Evolutionary conservation across 2,329 filamentous ascomycete species (phyloP), one percentile per base, ranked within the genome.

Genomic region (Phialophora chinensis): DNA sequence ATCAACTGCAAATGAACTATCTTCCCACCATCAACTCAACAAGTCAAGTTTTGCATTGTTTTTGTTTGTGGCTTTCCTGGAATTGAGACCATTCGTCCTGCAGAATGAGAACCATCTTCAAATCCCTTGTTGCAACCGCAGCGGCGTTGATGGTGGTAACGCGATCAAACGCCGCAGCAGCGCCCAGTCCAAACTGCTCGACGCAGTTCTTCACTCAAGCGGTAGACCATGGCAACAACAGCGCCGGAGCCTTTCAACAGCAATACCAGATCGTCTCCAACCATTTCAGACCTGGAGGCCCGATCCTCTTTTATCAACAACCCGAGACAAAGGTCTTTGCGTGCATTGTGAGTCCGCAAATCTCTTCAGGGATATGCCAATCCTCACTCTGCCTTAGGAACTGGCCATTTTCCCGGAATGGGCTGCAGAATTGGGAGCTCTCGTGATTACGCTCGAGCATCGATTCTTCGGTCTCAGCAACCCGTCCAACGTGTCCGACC

Each of bases 401-500:
- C 20, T 11, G 14, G 27, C 31, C 11, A 62, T 66, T 23, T 47
- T 62, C 10, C 52, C 52, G 4, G 53, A 58, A n/a, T 66, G 63
- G 59, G 63, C 63, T 3, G 25, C 59, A 14, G 38, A 62, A 14
- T 42, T 66, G 25, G 55, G 55, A 5, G 63, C 58, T 14, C 31
- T 62, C 12, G 44, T 62, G n/a, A 50, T 58, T 25, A 62, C 52
- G 25, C 57, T 66, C 25, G 53, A 62, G 35, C 63, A 66, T 49
- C 63, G 63, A 20, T 66, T 66, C 42, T 66, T 66, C 29, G 63
- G 63, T 42, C 38, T 62, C 44, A 66, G 63, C 59, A 62, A 62
- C 57, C 63, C 63, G 23, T 57, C 50, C 7, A 66, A 52, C 20
- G 60, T n/a, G 23, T 23, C 52, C 29, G 54, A 62, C 31, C 29